phyloP scores from a whole-genome alignment of 371 early-diverging fungal species.

The Cokeromyces recurvatus region DNA sequence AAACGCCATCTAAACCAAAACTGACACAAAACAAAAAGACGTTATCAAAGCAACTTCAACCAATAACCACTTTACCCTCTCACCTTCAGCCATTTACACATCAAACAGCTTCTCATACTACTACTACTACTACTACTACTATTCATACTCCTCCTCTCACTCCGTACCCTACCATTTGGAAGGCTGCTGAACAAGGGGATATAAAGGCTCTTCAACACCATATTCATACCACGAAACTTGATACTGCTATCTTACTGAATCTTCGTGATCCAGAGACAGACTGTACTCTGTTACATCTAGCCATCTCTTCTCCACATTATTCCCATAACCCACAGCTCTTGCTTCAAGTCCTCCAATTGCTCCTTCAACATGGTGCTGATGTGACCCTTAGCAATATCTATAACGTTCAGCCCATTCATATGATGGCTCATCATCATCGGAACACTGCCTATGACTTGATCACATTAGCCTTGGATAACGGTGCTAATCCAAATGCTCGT shows the following conservation, averaged over 20 bases:
- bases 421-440: constrained; percentile 26
- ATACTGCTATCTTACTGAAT: constrained; percentile 30
- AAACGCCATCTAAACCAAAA: too few relatives aligned
- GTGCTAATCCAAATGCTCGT: constrained; percentile 48
- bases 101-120: too few relatives aligned
- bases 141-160: too few relatives aligned
- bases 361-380: constrained; percentile 49
- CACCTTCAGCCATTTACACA: too few relatives aligned
- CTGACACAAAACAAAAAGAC: too few relatives aligned
- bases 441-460: constrained; percentile 31
- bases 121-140: too few relatives aligned
- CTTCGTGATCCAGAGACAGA: constrained; percentile 48
- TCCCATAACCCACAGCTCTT: background rate
- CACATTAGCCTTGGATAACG: constrained; percentile 19
- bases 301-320: constrained; percentile 9
- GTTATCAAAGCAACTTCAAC: too few relatives aligned
- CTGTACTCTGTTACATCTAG: constrained; percentile 39
- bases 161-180: too few relatives aligned
- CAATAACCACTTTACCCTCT: too few relatives aligned
- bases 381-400: constrained; percentile 37
- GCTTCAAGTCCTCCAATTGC: constrained; percentile 13
- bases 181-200: constrained; percentile 24
- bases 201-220: constrained; percentile 5
- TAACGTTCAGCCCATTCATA: constrained; percentile 36
- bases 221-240: constrained; percentile 3